Conservation (phyloP, 2,329 filamentous ascomycete species). For the Nigrospora sphaerica region DNA sequence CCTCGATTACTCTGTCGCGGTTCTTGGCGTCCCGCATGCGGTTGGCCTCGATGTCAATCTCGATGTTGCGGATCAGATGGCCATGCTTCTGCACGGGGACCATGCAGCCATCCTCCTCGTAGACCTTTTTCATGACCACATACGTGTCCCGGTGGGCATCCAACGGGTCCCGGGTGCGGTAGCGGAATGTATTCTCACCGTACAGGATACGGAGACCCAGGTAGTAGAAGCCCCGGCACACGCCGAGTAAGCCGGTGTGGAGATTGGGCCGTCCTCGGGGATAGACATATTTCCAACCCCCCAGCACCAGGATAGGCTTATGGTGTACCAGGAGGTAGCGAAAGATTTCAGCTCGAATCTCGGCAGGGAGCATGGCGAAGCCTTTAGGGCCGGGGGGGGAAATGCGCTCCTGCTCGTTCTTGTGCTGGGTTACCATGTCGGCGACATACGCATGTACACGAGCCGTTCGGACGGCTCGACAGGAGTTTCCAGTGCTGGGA, state of each 20-base stretch:
- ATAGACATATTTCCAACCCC: conserved; percentile 23
- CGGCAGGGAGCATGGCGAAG: conserved; percentile 14
- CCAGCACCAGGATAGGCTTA: conserved; percentile 21
- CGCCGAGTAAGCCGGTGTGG: conserved; percentile 27
- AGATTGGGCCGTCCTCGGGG: conserved; percentile 20
- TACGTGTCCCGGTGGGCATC: conserved; percentile 4
- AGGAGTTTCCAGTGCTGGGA: not conserved
- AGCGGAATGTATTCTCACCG: conserved; percentile 39
- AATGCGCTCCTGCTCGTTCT: not conserved
- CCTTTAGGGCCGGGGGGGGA: not conserved
- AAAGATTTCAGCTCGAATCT: conserved; percentile 26
- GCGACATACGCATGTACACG: not conserved
- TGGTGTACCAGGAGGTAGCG: conserved; percentile 19
- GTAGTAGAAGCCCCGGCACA: conserved; percentile 22
- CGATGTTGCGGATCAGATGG: conserved; percentile 31
- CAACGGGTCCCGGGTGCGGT: conserved; percentile 33
- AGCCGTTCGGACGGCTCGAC: not conserved
- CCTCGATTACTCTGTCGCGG: conserved; percentile 21
- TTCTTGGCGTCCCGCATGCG: conserved; percentile 20
- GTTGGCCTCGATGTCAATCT: conserved; percentile 35
- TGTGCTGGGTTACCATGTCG: not conserved
- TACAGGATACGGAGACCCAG: conserved; percentile 37
- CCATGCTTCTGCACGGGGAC: conserved; percentile 29
- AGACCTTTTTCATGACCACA: conserved; percentile 15
- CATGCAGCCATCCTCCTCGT: conserved; percentile 11